Base-by-base conservation (phyloP, 345 rosid species). In the Arabidopsis thaliana region DNA sequence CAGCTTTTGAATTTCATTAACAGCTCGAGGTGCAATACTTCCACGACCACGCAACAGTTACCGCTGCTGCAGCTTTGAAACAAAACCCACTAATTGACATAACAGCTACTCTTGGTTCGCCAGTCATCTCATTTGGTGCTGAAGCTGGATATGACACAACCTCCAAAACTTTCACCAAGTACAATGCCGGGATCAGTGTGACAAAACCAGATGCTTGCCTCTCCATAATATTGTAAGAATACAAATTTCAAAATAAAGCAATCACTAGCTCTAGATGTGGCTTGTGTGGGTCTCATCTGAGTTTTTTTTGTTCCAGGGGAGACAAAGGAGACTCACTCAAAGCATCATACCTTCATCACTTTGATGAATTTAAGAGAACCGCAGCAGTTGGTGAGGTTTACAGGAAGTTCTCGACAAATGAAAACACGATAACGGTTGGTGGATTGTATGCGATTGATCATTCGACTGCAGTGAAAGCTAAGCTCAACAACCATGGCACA, bases 21-120 rank as follows among this genome's bases (percentile, higher is more conserved):
- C 84, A 95, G 99, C 74, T 92, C 25, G 97, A 95, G 84, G 83
- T 87, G 55, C 97, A 92, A 68, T 88, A 95, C 78, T 90, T 87
- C 72, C 97, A 95, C 64, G 84, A 89, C 65, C 96, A 87, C 52
- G 97, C 96, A 42, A 87, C 96, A 52, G 72, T 95, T 33, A 85
- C 93, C 0, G 73, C 97, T 14, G 78, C 91, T 1, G 69, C 83
- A 75, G 87, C 89, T 64, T 65, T 90, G 92, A 86, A 84, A 73
- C 90, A 95, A 79, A 78, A 87, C 68, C 96, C 99, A 9, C 42
- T 59, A 8, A 71, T 92, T 71, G 94, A 95, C 83, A 73, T 83
- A 72, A 80, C 99, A 13, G 91, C 91, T 51, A 90, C 98, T 59
- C 78, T 92, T 4, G 99, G 99, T 36, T 85, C 96, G 5, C 90